These are phyloP conservation scores for Darksidea phi DNA, from an alignment of 495 filamentous ascomycete genomes.

Conservation along the genomic window DNA sequence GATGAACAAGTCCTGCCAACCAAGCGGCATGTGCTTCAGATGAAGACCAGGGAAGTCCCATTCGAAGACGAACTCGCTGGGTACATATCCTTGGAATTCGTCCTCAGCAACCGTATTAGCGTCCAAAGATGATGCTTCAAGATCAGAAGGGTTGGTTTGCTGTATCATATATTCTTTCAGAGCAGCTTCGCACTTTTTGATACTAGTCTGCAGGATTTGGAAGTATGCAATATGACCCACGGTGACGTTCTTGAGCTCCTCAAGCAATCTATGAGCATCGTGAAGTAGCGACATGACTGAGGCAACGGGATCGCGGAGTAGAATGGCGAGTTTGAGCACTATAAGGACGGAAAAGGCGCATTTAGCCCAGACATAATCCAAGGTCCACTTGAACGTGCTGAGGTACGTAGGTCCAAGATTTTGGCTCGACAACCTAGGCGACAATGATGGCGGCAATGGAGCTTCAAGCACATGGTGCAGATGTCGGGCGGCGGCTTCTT, in stretches of 20 bases:
- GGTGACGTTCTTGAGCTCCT: constrained; percentile 46
- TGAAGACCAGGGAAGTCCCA: constrained; percentile 57
- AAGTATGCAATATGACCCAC: constrained; percentile 44
- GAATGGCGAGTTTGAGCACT: constrained; percentile 52
- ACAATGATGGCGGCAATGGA: constrained; percentile 29
- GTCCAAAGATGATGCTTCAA: not conserved
- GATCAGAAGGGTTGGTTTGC: not conserved
- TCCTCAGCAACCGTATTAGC: constrained; percentile 36
- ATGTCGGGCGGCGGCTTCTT: constrained; percentile 51
- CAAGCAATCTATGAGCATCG: constrained; percentile 48
- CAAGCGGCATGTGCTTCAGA: constrained; percentile 52
- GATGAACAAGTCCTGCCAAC: constrained; percentile 33
- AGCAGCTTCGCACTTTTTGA: constrained; percentile 51
- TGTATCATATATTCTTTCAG: constrained; percentile 41
- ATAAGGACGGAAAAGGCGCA: constrained; percentile 55
- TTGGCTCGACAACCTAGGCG: not conserved
- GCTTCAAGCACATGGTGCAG: constrained; percentile 41
- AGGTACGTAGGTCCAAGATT: constrained; percentile 44
- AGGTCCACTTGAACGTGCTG: constrained; percentile 52
- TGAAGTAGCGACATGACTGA: constrained; percentile 47
- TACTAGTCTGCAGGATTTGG: constrained; percentile 45
- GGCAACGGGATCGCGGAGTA: constrained; percentile 47
- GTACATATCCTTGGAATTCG: constrained; percentile 54
- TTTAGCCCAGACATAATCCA: constrained; percentile 60
- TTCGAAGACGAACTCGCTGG: constrained; percentile 53